Evolutionary conservation across 75 land plant species (phyloP).

Genomic region (Pinus albicaulis): DNA sequence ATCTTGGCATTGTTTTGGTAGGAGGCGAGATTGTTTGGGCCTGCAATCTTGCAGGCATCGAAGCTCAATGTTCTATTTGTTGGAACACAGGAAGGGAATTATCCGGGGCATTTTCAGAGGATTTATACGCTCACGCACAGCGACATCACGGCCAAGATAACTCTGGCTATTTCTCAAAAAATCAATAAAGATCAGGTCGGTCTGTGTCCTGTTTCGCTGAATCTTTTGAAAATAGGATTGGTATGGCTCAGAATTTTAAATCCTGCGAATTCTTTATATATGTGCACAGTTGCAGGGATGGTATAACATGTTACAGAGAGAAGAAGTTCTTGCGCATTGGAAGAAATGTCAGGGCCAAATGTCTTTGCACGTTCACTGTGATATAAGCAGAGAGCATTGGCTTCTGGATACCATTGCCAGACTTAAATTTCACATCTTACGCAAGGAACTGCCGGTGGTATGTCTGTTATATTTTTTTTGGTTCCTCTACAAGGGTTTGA

Average conservation of each 20-base stretch:
- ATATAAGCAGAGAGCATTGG: slow-evolving; percentile 80
- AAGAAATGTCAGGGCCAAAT: slow-evolving; percentile 57
- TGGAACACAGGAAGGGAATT: slow-evolving; percentile 61
- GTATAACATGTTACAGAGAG: slow-evolving; percentile 68
- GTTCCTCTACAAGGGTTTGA: neutral
- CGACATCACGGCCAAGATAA: slow-evolving; percentile 72
- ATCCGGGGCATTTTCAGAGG: slow-evolving; percentile 64
- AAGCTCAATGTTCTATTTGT: slow-evolving; percentile 73
- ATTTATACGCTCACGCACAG: slow-evolving; percentile 80
- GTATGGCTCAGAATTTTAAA: neutral
- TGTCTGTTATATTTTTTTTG: too few species aligned
- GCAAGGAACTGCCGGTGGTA: slow-evolving; percentile 87
- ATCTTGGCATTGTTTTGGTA: slow-evolving; percentile 1
- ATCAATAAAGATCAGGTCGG: slow-evolving; percentile 68
- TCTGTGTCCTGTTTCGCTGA: neutral
- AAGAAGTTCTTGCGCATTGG: slow-evolving; percentile 89
- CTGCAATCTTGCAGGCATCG: slow-evolving; percentile 74
- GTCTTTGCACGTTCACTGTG: slow-evolving; percentile 85
- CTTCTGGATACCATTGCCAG: slow-evolving; percentile 54
- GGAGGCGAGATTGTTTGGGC: slow-evolving; percentile 73
- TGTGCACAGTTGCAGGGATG: slow-evolving; percentile 63
- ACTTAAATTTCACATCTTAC: slow-evolving; percentile 72
- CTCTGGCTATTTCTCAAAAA: slow-evolving; percentile 68
- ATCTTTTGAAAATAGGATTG: neutral
- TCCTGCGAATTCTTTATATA: too few species aligned